Evolutionary conservation across 108 stramenopile species (phyloP), one percentile per base, ranked within the genome.

Genomic region (Fragilariopsis cylindrus): DNA sequence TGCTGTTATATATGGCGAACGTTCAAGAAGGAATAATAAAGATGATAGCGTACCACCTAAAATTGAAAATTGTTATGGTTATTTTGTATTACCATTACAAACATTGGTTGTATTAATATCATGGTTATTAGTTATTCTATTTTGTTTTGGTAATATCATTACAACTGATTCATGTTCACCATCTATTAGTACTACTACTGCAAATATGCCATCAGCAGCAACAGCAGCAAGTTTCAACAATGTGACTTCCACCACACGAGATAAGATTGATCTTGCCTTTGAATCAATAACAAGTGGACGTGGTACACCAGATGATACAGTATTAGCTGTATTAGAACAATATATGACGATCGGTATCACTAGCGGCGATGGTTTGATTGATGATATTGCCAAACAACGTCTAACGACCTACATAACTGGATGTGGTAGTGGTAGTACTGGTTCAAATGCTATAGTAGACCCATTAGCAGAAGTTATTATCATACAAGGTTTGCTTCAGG

Each of bases 381-480:
- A 65, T 18, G 72, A 60, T 30, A 30, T 62, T 8, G 44, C 60
- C 8, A 44, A 47, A n/a, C 45, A 60, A 47, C 30, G 48, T 12
- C 0, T 72, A 18, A 21, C 42, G 13, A 44, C 72, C 18, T 72
- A 72, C 60, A 72, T 60, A n/a, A 44, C 45, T 11, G 58, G 58
- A 48, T 79, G 78, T 30, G 21, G 21, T 30, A 0, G 30, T 30
- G 0, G 57, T 18, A 1, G 9, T n/a, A 56, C 18, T 9, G 50
- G 13, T 9, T 52, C 50, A 44, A 53, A 73, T 30, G 30, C 30
- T 30, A 30, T 30, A 30, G 30, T 30, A 30, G 30, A 30, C 30
- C 72, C 72, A 12, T 45, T 72, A 39, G 46, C 13, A 7, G 58
- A 72, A 49, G 58, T 72, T 12, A 72, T 43, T n/a, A 43, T 56